Evolutionary conservation across 2,329 filamentous ascomycete species (phyloP), one percentile per base, ranked within the genome.

Genomic region (Bipolaris victoriae): DNA sequence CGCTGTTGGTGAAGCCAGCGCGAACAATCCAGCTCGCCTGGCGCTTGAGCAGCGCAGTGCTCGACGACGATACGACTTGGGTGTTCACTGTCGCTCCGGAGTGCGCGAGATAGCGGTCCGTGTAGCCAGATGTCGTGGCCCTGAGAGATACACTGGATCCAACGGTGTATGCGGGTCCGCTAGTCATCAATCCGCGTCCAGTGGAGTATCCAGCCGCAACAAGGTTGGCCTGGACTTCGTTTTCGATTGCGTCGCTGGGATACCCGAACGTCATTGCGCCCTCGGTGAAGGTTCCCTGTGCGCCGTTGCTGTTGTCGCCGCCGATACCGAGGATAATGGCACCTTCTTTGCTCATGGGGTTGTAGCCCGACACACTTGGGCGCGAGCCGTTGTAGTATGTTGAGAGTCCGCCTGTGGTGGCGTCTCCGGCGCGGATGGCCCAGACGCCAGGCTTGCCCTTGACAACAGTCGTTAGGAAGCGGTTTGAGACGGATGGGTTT

Each of bases 251-350:
- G 60, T 88, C 85, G 2, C 83, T 80, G 0, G 86, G 86, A 63
- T 87, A 88, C 0, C 85, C 85, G 0, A 78, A 74, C 13, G 85
- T 88, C 84, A 89, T 86, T 22, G 83, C 85, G 22, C 86, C 86
- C 73, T 89, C 86, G 71, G 88, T 86, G 66, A 86, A 87, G 0
- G 86, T 88, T 24, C 86, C 86, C 67, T 87, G 84, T 0, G 79
- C 86, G 45, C 82, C 66, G 63, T 78, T 76, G 67, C 84, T 86
- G 75, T 87, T 89, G 64, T 89, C 87, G 7, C 87, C 87, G n/a
- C 87, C 87, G 52, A 88, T 88, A n/a, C 87, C 86, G n/a, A 89
- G 84, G 56, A 89, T 81, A 43, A 89, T 86, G 54, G 86, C 82
- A 11, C 86, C 86, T 67, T 89, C 86, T 62, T 88, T 88, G 61